Evolutionary conservation across 441 rosid species (phyloP).

Genomic region (Pelargonium fulgidum): DNA sequence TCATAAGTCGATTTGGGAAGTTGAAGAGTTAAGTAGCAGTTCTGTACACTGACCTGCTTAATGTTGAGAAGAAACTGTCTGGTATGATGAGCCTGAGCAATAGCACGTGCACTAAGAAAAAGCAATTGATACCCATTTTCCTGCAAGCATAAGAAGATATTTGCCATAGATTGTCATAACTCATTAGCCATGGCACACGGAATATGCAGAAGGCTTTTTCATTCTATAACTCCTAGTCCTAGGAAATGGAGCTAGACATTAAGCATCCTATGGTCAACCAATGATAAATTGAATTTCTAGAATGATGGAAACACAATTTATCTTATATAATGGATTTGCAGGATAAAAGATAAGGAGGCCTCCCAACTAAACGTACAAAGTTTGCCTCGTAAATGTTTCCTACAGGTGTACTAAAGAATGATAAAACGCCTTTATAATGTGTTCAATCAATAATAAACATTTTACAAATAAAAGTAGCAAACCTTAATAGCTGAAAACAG

Average conservation of each 20-base stretch:
- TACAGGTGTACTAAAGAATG: background rate
- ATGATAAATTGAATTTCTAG: background rate
- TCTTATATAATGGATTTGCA: background rate
- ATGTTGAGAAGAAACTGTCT: constrained; percentile 78
- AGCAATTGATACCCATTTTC: constrained; percentile 95
- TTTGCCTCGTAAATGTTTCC: background rate
- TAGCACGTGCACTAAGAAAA: constrained; percentile 96
- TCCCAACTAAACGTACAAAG: background rate
- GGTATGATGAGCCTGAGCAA: constrained; percentile 88
- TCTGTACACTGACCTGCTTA: constrained; percentile 55
- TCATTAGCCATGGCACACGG: constrained; percentile 5
- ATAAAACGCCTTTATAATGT: background rate
- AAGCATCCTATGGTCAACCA: constrained; percentile 5
- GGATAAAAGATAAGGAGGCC: background rate
- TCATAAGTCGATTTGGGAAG: constrained; percentile 4
- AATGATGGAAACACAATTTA: background rate
- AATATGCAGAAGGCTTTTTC: background rate
- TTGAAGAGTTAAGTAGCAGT: constrained; percentile 10
- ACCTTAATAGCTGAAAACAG: constrained; percentile 91
- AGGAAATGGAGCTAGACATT: background rate
- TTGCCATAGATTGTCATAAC: constrained; percentile 4
- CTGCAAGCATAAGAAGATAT: constrained; percentile 35
- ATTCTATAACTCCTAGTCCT: background rate
- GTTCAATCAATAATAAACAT: background rate
- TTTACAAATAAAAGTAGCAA: constrained; percentile 19